phyloP scores from a whole-genome alignment of 208 protist genomes.

The Trypanosomatidae sp. region DNA sequence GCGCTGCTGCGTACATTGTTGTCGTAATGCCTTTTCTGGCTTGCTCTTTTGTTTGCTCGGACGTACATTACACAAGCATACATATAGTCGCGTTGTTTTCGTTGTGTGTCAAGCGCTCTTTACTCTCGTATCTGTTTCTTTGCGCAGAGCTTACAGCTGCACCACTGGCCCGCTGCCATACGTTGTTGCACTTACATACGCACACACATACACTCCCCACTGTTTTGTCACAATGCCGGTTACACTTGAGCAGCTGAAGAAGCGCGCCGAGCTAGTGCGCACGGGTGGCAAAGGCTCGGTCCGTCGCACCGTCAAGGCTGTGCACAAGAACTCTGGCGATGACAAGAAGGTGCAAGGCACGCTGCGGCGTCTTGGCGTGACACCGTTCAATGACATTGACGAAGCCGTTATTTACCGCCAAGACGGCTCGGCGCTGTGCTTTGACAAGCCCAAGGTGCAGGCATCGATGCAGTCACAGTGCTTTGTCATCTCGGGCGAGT shows the following conservation, averaged over 20 bases:
- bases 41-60: neutral
- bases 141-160: neutral
- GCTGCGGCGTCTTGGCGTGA: slow-evolving; percentile 91
- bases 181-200: neutral
- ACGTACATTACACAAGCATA: too few relatives aligned
- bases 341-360: slow-evolving; percentile 93
- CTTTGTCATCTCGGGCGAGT: slow-evolving; percentile 93
- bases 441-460: slow-evolving; percentile 96
- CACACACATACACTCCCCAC: neutral
- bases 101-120: too few relatives aligned
- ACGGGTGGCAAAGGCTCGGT: slow-evolving; percentile 95
- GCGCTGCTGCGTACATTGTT: too few relatives aligned
- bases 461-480: slow-evolving; percentile 93
- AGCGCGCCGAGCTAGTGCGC: slow-evolving; percentile 85
- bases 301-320: slow-evolving; percentile 64
- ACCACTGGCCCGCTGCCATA: neutral
- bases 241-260: slow-evolving; percentile 71
- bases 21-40: neutral
- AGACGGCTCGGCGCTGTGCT: slow-evolving; percentile 93
- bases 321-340: slow-evolving; percentile 72
- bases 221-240: slow-evolving; percentile 40
- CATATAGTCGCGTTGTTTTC: too few relatives aligned
- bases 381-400: slow-evolving; percentile 93
- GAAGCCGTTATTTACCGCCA: slow-evolving; percentile 96
- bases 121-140: neutral